Conservation (phyloP, 306 rosid species). For the Morella rubra region DNA sequence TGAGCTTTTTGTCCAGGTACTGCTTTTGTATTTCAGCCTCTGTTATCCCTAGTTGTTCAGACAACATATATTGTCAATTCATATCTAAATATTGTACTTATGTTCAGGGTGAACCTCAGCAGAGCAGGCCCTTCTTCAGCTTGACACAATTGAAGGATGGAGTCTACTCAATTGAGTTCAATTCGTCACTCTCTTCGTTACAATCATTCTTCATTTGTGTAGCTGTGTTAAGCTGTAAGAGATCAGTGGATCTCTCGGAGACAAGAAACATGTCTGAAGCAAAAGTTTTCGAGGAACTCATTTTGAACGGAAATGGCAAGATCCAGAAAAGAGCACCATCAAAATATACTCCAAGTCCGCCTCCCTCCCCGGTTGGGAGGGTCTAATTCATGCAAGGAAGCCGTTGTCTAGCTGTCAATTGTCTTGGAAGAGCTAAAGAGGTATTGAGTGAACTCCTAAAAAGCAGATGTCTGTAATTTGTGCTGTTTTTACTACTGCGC, state of each 20-base stretch:
- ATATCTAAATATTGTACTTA: conserved; percentile 19
- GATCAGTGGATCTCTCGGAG: conserved; percentile 37
- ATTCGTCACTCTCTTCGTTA: conserved; percentile 61
- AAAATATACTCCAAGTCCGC: conserved; percentile 72
- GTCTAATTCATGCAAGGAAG: conserved; percentile 45
- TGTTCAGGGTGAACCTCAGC: conserved; percentile 61
- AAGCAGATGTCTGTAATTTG: conserved; percentile 22
- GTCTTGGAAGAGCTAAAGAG: conserved; percentile 28
- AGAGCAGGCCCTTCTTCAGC: conserved; percentile 53
- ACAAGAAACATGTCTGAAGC: conserved; percentile 33
- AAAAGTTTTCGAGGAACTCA: conserved; percentile 28
- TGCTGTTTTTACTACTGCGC: conserved; percentile 35
- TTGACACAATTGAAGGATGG: conserved; percentile 73
- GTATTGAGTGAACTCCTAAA: conserved; percentile 6
- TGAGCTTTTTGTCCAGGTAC: conserved; percentile 76
- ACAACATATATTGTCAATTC: conserved; percentile 11
- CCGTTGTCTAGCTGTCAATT: conserved; percentile 27
- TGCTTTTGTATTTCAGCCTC: conserved; percentile 13
- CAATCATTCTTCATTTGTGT: conserved; percentile 86
- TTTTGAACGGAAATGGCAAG: conserved; percentile 28
- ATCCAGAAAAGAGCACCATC: conserved; percentile 40
- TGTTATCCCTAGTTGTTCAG: neutral
- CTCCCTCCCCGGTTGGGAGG: conserved; percentile 83
- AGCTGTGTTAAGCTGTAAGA: conserved; percentile 48
- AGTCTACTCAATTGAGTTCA: conserved; percentile 61